These are phyloP conservation scores for Gossypium gossypioides DNA, from an alignment of 441 rosid species.

Conservation along the genomic window DNA sequence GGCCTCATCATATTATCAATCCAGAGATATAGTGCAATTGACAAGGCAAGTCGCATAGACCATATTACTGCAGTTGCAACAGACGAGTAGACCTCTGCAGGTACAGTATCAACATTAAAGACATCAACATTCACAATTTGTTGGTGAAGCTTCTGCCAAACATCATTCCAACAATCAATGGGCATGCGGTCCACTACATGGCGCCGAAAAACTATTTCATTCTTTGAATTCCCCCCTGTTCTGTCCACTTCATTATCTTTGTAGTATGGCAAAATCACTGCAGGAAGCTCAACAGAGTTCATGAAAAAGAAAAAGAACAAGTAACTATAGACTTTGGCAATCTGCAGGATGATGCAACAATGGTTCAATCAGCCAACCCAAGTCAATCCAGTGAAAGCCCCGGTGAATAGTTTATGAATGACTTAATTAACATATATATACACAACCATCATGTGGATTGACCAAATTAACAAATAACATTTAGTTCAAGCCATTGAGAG, in stretches of 20 bases:
- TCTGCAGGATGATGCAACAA: constrained; percentile 5
- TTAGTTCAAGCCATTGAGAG: neutral
- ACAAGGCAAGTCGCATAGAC: constrained; percentile 84
- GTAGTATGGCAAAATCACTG: constrained; percentile 85
- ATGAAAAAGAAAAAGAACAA: neutral
- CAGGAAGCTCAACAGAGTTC: constrained; percentile 7
- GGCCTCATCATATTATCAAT: constrained; percentile 72
- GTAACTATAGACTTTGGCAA: neutral
- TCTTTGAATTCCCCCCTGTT: constrained; percentile 29
- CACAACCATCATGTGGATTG: neutral
- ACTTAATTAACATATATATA: neutral
- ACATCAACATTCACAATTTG: constrained; percentile 82
- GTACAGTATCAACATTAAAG: constrained; percentile 58
- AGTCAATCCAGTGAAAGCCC: neutral
- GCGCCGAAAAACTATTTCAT: constrained; percentile 66
- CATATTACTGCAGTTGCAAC: constrained; percentile 83
- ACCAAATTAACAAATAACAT: neutral
- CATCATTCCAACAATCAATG: constrained; percentile 91
- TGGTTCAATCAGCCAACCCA: neutral
- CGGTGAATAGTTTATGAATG: neutral
- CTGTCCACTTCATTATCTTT: constrained; percentile 46
- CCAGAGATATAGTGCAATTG: constrained; percentile 67
- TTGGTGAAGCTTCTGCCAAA: constrained; percentile 86
- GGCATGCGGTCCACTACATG: constrained; percentile 91
- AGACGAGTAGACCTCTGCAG: constrained; percentile 70